Evolutionary conservation across 495 filamentous ascomycete genomes (phyloP).

Genomic region (Mycothermus thermophilus): DNA sequence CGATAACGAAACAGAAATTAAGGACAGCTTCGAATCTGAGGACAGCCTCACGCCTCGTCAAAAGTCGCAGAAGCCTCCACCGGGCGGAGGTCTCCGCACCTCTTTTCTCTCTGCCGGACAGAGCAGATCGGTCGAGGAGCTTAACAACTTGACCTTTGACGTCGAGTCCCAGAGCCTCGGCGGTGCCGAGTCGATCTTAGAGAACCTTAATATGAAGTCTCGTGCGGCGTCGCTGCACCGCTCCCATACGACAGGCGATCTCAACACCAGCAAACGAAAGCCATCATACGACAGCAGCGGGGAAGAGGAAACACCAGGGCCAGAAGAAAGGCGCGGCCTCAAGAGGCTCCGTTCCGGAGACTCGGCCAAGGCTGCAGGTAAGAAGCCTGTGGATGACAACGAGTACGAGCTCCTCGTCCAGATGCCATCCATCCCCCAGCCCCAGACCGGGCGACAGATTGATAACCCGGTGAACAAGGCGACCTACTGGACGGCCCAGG

Average conservation of each 20-base stretch:
- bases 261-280: constrained; percentile 34
- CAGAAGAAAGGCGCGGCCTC: constrained; percentile 22
- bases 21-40: constrained; percentile 30
- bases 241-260: constrained; percentile 12
- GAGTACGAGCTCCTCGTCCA: constrained; percentile 26
- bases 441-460: constrained; percentile 30
- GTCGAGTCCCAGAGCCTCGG: constrained; percentile 30
- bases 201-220: constrained; percentile 31
- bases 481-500: constrained; percentile 36
- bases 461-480: constrained; percentile 34
- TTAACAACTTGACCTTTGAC: constrained; percentile 24
- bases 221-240: constrained; percentile 12
- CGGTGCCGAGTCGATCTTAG: constrained; percentile 29
- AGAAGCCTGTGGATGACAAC: constrained; percentile 8
- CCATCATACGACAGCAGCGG: constrained; percentile 23
- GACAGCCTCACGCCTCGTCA: constrained; percentile 23
- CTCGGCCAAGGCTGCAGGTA: constrained; percentile 6
- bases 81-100: constrained; percentile 2
- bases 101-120: constrained; percentile 10
- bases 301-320: constrained; percentile 15
- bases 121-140: constrained; percentile 20
- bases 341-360: constrained; percentile 33
- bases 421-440: constrained; percentile 22
- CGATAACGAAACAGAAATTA: constrained; percentile 20
- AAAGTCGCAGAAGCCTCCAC: constrained; percentile 5